These are phyloP conservation scores for Aspergillus floridensis DNA, from an alignment of 2,329 filamentous ascomycete species.

Conservation along the genomic window DNA sequence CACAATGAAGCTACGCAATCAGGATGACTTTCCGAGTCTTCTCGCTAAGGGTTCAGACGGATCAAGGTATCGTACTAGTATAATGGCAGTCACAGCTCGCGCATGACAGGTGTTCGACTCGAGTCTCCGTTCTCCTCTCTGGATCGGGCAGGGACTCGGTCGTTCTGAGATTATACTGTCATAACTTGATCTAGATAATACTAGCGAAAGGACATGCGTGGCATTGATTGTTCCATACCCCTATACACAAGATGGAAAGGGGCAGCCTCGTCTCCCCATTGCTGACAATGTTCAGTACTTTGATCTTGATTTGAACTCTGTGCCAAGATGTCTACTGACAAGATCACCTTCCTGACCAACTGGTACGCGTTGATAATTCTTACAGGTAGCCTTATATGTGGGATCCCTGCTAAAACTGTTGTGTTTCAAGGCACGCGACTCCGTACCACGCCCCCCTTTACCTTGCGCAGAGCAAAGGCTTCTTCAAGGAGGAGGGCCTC, in stretches of 20 bases:
- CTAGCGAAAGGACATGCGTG: conserved; percentile 86
- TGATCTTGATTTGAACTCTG: conserved; percentile 39
- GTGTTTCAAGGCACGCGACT: conserved; percentile 66
- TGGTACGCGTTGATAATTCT: conserved; percentile 55
- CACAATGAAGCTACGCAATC: conserved; percentile 30
- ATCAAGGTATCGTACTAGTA: conserved; percentile 46
- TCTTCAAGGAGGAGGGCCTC: conserved; percentile 71
- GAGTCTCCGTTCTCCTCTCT: conserved; percentile 12
- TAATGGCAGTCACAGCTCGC: conserved; percentile 38
- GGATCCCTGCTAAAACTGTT: conserved; percentile 28
- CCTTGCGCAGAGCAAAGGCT: conserved; percentile 72
- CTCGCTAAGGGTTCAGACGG: conserved; percentile 34
- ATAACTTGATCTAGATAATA: conserved; percentile 85
- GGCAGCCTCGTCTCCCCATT: conserved; percentile 20
- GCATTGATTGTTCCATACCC: conserved; percentile 49
- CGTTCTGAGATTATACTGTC: conserved; percentile 74
- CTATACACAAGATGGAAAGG: conserved; percentile 20
- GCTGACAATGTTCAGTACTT: conserved; percentile 27
- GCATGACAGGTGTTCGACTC: conserved; percentile 46
- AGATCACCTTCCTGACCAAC: conserved; percentile 82
- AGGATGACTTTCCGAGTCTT: conserved; percentile 16
- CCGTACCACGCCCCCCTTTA: conserved; percentile 78
- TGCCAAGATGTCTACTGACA: conserved; percentile 71
- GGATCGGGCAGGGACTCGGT: conserved; percentile 14
- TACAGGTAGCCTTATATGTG: background rate